Evolutionary conservation across 2,329 filamentous ascomycete species (phyloP).

Genomic region (Microdochium paspali): DNA sequence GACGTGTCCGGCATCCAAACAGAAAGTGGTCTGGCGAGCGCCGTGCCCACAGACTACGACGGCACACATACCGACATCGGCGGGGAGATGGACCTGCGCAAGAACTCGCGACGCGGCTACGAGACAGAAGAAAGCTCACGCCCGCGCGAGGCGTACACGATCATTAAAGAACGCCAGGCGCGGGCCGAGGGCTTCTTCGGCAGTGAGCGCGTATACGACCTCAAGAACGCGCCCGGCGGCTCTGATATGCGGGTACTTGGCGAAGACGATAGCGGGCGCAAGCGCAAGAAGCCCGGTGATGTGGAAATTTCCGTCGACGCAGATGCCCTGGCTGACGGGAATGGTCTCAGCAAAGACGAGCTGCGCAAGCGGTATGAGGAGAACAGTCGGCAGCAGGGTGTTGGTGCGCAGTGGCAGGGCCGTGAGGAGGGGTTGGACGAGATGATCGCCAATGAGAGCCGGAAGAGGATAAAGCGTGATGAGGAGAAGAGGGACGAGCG

Average conservation of each 20-base stretch:
- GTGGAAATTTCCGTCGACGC: slow-evolving; percentile 87
- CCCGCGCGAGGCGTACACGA: slow-evolving; percentile 75
- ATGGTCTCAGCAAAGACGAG: slow-evolving; percentile 78
- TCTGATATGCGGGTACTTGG: slow-evolving; percentile 63
- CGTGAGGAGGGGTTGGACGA: slow-evolving; percentile 83
- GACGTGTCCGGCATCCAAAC: slow-evolving; percentile 73
- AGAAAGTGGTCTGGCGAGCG: slow-evolving; percentile 70
- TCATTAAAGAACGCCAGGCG: slow-evolving; percentile 81
- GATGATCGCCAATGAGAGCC: slow-evolving; percentile 90
- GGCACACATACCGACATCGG: slow-evolving; percentile 60
- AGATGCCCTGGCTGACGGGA: slow-evolving; percentile 65
- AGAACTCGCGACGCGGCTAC: slow-evolving; percentile 71
- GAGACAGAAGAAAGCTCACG: slow-evolving; percentile 75
- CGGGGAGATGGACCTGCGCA: slow-evolving; percentile 86
- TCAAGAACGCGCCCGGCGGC: slow-evolving; percentile 42
- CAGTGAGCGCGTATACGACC: slow-evolving; percentile 86
- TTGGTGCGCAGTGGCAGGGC: slow-evolving; percentile 59
- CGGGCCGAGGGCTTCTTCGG: slow-evolving; percentile 91
- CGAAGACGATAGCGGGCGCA: slow-evolving; percentile 62
- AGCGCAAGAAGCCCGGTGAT: slow-evolving; percentile 93
- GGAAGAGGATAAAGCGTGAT: slow-evolving; percentile 84
- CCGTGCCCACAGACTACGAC: slow-evolving; percentile 70
- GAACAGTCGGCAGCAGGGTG: slow-evolving; percentile 55
- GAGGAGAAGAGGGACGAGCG: slow-evolving; percentile 65
- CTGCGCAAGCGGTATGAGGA: slow-evolving; percentile 72